Base-by-base conservation (phyloP, 495 filamentous ascomycete species). In the Penicillium egyptiacum region DNA sequence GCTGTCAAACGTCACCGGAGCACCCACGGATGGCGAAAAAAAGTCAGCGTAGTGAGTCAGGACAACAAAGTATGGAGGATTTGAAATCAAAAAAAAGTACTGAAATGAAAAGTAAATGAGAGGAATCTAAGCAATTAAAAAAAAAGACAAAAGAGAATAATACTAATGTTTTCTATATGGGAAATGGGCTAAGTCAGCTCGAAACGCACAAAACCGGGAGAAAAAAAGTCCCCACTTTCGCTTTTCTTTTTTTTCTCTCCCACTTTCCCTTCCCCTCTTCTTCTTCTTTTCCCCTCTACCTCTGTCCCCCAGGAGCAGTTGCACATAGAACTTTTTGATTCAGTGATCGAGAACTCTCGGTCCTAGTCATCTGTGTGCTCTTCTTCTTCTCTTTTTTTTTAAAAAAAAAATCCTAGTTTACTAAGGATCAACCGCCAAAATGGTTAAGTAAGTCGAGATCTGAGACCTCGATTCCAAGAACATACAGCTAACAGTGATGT, bases 371-470 rank as follows among this genome's bases (percentile, higher is more conserved):
- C 62, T 75, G 67, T 75, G 73, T 78, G 72, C 69, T 57, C 70
- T 70, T 64, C 53, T 61, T 53, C 58, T 65, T 72, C 56, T 62
- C 64, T 62, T 58, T 65, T 56, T 56, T 63, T 28, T 28, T 28
- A 9, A n/a, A n/a, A n/a, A n/a, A n/a, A n/a, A n/a, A 9, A 43
- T 61, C 61, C 55, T 54, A 57, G 71, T 81, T 70, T 71, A 63
- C 65, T 67, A 71, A 79, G 77, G 89, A 84, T 37, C 31, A 74
- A 87, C 90, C 88, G 91, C 78, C 87, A 96, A 90, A 73, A 98
- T 98, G 94, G 94, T 98, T 71, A 96, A 98, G 94, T 98, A 91
- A 87, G 94, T 95, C 43, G 44, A 61, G 60, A 62, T 60, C 48
- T 8, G 30, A 14, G 53, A 20, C 20, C 46, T 53, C 56, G 33